Evolutionary conservation across 2,329 filamentous ascomycete species (phyloP).

Genomic region (Pestalotiopsis sp.): DNA sequence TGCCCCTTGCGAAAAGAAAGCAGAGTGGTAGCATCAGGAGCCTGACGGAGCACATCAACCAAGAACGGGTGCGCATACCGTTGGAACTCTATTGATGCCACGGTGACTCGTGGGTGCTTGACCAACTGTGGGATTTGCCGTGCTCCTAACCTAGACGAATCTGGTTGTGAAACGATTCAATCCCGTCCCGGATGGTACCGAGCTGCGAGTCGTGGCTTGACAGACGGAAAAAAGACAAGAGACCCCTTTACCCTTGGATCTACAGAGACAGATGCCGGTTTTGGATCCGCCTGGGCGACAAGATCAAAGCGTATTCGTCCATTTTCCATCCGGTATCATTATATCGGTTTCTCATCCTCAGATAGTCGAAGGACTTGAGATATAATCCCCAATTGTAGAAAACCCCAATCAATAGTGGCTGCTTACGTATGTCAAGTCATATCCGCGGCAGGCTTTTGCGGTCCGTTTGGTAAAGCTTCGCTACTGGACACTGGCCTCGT

Average conservation of each 20-base stretch:
- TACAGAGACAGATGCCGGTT: constrained; percentile 7
- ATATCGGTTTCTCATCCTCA: neutral
- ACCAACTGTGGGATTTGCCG: neutral
- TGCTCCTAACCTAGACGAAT: neutral
- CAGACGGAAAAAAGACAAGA: neutral
- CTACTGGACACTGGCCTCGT: neutral
- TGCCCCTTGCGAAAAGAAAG: neutral
- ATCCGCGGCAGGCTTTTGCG: neutral
- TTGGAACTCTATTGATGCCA: neutral
- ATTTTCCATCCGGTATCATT: neutral
- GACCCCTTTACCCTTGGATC: constrained; percentile 1
- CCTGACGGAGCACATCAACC: neutral
- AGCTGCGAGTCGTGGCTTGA: neutral
- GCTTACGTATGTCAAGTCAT: neutral
- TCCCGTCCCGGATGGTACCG: constrained; percentile 1
- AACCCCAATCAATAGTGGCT: neutral
- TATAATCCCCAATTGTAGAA: neutral
- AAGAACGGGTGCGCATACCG: neutral
- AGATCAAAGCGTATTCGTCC: neutral
- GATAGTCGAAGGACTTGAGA: neutral
- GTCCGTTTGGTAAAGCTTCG: neutral
- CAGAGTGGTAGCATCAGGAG: neutral
- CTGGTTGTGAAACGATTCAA: constrained; percentile 4
- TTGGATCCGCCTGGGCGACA: neutral
- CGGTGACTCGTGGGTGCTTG: neutral